Conservation (phyloP, 108 stramenopile genomes). For the Aurantiochytrium sp. region DNA sequence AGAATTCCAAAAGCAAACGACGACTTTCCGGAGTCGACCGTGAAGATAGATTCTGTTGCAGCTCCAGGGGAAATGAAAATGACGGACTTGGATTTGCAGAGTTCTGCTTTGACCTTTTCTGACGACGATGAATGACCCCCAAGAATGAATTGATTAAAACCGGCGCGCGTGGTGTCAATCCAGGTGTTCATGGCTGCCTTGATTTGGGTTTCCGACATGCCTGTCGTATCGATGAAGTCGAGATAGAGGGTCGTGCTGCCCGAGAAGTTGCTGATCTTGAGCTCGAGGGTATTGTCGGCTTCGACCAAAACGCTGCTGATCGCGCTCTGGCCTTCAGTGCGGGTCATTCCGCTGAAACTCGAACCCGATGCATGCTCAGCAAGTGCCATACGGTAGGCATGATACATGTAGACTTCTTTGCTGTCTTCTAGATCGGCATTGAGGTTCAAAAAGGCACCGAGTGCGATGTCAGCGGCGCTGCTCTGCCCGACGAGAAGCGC, state of each 20-base stretch:
- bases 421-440: background rate
- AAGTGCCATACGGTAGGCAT: background rate
- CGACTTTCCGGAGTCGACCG: background rate
- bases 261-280: background rate
- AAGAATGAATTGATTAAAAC: background rate
- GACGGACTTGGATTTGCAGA: background rate
- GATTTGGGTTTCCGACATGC: background rate
- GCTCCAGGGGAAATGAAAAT: background rate
- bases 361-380: background rate
- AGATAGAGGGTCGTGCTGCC: background rate
- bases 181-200: background rate
- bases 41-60: background rate
- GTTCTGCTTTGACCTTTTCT: background rate
- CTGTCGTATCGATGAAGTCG: background rate
- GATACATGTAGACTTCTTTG: background rate
- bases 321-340: background rate
- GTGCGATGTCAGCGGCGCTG: background rate
- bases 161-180: background rate
- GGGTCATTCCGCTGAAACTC: background rate
- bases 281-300: background rate
- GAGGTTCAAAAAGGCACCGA: background rate
- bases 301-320: background rate
- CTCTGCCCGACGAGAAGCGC: background rate
- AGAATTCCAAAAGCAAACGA: background rate
- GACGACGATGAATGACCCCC: background rate